Base-by-base conservation (phyloP, 345 rosid species). In the Cardamine occulta region DNA sequence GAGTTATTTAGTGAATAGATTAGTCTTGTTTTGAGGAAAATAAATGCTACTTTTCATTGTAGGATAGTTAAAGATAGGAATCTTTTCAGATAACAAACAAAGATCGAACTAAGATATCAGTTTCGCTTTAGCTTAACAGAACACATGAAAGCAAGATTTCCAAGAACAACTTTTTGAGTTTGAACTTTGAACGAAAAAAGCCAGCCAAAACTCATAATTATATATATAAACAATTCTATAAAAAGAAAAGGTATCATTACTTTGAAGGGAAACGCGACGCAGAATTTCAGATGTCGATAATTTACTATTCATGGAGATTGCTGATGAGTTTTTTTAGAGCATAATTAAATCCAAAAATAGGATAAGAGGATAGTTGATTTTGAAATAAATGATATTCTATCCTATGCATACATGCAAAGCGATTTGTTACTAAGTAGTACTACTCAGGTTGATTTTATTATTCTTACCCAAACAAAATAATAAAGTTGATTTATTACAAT, bases 41-140 rank as follows among this genome's bases (percentile, higher is more conserved):
- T 63, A 35, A 47, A 34, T 53, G 80, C 1, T 39, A 14, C 21
- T 49, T 77, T 64, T 37, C 26, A 37, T 35, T 47, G 48, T 11
- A 57, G 17, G 62, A 57, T 57, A 59, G 32, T 31, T 72, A 66
- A 78, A 72, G 64, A 45, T 40, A 53, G 51, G 81, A 79, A 73
- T 61, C 34, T 79, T 66, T 79, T 44, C 19, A 60, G 74, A 67
- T 59, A 32, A 60, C 73, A 78, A 78, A 66, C 18, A 61, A 52
- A 78, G 78, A 79, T 79, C 74, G 81, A 67, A 73, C 69, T 61
- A 73, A 73, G 81, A 79, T 78, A 32, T 78, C 74, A 73, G 78
- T 78, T 44, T 73, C 74, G 35, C 81, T 73, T 73, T 79, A 79
- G 23, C 81, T 72, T 5, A 67, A 73, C 81, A 78, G 21, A 73